These are phyloP conservation scores for Trebouxia sp. DNA, from an alignment of 139 green algal genomes.

Conservation along the genomic window DNA sequence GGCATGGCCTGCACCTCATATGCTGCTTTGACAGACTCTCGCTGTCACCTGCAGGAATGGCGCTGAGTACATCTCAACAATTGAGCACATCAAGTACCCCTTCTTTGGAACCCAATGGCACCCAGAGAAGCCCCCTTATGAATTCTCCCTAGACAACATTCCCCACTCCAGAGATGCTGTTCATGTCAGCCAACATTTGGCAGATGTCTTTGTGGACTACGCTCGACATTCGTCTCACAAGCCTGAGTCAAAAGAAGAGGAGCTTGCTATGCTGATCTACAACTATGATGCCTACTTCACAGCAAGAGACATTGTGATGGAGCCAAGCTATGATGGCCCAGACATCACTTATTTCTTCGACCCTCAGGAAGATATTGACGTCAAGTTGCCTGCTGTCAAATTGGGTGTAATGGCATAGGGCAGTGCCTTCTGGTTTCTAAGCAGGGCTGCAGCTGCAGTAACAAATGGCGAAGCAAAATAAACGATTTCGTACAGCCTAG, in stretches of 20 bases:
- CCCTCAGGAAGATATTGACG: not conserved
- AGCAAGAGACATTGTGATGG: slow-evolving; percentile 55
- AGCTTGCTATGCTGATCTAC: slow-evolving; percentile 79
- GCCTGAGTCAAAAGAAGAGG: slow-evolving; percentile 74
- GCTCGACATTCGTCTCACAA: slow-evolving; percentile 59
- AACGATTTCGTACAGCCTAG: no score
- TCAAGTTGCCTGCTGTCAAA: not conserved
- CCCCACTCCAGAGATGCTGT: slow-evolving; percentile 78
- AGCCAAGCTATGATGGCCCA: slow-evolving; percentile 80
- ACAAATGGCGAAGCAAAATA: no score
- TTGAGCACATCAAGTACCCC: slow-evolving; percentile 80
- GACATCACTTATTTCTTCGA: slow-evolving; percentile 65
- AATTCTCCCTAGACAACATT: slow-evolving; percentile 78
- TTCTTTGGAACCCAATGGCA: slow-evolving; percentile 85
- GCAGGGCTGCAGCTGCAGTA: no score
- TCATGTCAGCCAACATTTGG: slow-evolving; percentile 64
- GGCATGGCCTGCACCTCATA: no score
- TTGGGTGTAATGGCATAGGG: not conserved
- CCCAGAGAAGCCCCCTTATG: slow-evolving; percentile 84
- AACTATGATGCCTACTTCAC: slow-evolving; percentile 68
- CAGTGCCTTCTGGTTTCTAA: not conserved
- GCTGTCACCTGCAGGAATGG: slow-evolving; percentile 54
- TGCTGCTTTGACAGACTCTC: no score
- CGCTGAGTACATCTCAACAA: slow-evolving; percentile 73
- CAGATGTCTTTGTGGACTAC: slow-evolving; percentile 73